phyloP scores from a whole-genome alignment of 768 basidiomycete species.

The Psilocybe sp. region DNA sequence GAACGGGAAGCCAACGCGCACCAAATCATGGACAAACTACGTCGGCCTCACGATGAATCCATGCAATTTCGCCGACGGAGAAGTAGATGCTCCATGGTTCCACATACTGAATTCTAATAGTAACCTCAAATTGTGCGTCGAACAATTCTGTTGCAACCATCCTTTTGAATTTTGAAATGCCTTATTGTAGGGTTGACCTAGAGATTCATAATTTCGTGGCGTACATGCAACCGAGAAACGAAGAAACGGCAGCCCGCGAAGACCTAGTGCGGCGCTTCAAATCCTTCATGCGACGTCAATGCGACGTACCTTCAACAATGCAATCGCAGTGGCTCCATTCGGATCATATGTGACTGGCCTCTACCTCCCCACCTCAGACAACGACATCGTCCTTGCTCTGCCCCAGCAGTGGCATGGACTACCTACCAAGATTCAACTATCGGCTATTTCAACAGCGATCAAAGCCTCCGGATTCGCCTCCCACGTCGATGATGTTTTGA shows the following conservation, averaged over 20 bases:
- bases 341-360: conserved; percentile 24
- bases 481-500: conserved; percentile 14
- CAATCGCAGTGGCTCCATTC: conserved; percentile 14
- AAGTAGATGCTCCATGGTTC: no score
- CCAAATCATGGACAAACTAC: no score
- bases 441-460: conserved; percentile 5
- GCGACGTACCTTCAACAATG: conserved; percentile 1
- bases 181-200: no score
- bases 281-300: conserved; percentile 11
- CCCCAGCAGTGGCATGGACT: background rate
- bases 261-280: conserved; percentile 21
- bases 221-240: conserved; percentile 19
- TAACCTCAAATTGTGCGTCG: no score
- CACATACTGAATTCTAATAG: no score
- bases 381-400: conserved; percentile 22
- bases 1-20: no score
- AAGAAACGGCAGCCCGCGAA: conserved; percentile 13
- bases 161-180: no score
- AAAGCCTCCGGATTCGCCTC: conserved; percentile 15
- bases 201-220: conserved; percentile 18
- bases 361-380: conserved; percentile 23
- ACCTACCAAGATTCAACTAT: background rate
- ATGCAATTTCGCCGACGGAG: no score
- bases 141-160: no score
- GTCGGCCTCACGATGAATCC: no score